A percentile compares a stretch with the other conserved stretches of the same genome.
These are phyloP conservation scores for Blastobotrys serpentis DNA, from an alignment of 1,139 yeast species.

Conservation along the genomic window DNA sequence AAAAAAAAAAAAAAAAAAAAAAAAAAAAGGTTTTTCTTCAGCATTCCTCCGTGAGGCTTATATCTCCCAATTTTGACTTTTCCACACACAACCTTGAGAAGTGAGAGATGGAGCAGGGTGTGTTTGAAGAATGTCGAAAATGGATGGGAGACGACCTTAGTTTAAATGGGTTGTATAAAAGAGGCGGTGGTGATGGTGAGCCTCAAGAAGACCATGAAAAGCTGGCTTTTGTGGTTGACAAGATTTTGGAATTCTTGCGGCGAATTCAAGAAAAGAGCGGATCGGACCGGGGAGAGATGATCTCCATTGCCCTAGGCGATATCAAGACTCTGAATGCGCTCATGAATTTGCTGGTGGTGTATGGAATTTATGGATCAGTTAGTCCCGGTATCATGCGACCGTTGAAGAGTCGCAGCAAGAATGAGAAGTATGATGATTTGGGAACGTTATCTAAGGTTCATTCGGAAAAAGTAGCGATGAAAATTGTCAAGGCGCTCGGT, in stretches of 20 bases:
- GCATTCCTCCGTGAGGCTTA: too few species aligned
- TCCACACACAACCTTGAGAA: too few species aligned
- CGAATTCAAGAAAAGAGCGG: conserved; percentile 14
- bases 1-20: too few species aligned
- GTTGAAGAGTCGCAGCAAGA: conserved; percentile 50
- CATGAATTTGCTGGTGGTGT: conserved; percentile 60
- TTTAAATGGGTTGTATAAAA: neutral
- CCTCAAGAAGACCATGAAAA: too few species aligned
- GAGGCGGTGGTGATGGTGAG: conserved; percentile 13
- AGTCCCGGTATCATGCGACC: conserved; percentile 64
- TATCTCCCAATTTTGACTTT: too few species aligned
- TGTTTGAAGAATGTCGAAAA: conserved; percentile 22
- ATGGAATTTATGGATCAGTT: conserved; percentile 68
- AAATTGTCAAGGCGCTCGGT: conserved; percentile 35
- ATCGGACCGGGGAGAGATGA: conserved; percentile 38
- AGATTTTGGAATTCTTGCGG: conserved; percentile 10
- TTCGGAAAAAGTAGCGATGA: conserved; percentile 3
- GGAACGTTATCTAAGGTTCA: neutral
- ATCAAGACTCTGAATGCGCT: conserved; percentile 69
- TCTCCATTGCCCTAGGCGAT: conserved; percentile 80
- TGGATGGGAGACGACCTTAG: conserved; percentile 20
- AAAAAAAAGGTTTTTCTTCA: too few species aligned
- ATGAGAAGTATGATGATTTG: conserved; percentile 17
- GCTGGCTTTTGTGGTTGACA: conserved; percentile 11
- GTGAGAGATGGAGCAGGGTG: neutral